A percentile compares a stretch with the other conserved stretches of the same genome.
Evolutionary conservation across 495 filamentous ascomycete genomes (phyloP).

Genomic region (Clavariopsis aquatica): DNA sequence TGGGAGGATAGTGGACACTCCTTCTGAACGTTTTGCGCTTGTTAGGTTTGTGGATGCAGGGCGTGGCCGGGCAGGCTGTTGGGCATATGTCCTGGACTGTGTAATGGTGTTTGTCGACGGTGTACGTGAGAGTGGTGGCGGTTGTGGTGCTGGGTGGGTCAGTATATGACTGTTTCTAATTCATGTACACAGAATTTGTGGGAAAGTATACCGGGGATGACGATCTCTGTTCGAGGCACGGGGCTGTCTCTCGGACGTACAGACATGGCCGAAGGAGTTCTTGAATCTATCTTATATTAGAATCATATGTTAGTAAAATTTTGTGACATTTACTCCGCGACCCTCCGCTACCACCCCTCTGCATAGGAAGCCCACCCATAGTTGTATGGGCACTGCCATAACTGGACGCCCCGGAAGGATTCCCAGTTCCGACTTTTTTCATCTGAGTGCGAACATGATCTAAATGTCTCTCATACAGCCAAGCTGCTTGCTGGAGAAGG

Average conservation of each 20-base stretch:
- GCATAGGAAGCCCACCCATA: constrained; percentile 56
- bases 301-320: no score
- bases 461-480: constrained; percentile 89
- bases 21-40: neutral
- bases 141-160: constrained; percentile 29
- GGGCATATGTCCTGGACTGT: constrained; percentile 40
- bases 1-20: neutral
- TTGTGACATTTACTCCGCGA: constrained; percentile 37
- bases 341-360: constrained; percentile 60
- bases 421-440: constrained; percentile 65
- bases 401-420: constrained; percentile 51
- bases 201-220: constrained; percentile 43
- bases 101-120: constrained; percentile 51
- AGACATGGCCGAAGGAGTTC: constrained; percentile 62
- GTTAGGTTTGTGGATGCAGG: constrained; percentile 39
- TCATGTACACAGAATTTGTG: constrained; percentile 15
- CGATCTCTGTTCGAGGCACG: constrained; percentile 52
- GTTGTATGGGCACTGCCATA: constrained; percentile 44
- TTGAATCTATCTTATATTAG: constrained; percentile 49
- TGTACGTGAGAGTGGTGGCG: constrained; percentile 46
- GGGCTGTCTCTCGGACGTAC: constrained; percentile 63
- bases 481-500: constrained; percentile 89
- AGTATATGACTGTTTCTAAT: neutral
- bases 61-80: constrained; percentile 21
- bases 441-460: constrained; percentile 89